Evolutionary conservation across 495 filamentous ascomycete species (phyloP).

Genomic region (Penicillium ucsense): DNA sequence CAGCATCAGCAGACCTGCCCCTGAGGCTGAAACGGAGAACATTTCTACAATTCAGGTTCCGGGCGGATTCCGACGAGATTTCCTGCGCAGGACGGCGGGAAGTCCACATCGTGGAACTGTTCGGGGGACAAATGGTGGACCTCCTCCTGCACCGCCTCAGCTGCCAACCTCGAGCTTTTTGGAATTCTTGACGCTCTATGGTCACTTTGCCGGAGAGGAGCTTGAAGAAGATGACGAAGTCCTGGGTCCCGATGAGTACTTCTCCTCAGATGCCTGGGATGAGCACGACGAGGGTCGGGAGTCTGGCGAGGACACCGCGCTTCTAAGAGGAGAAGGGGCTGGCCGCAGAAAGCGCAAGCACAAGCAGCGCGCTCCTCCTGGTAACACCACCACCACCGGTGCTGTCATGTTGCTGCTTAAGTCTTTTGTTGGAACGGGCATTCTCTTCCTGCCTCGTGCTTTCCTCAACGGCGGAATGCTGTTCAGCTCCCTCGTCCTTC

Average conservation of each 20-base stretch:
- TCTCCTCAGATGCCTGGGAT: constrained; percentile 56
- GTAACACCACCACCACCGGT: constrained; percentile 59
- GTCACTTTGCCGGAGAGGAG: constrained; percentile 94
- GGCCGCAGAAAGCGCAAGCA: constrained; percentile 58
- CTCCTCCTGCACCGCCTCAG: constrained; percentile 38
- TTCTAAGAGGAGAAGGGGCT: constrained; percentile 57
- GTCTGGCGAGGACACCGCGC: constrained; percentile 69
- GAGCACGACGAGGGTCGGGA: constrained; percentile 55
- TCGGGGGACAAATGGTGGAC: constrained; percentile 27
- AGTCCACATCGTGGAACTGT: constrained; percentile 46
- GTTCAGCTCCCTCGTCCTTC: constrained; percentile 83
- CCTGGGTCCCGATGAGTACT: constrained; percentile 74
- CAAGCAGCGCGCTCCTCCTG: constrained; percentile 59
- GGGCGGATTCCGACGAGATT: constrained; percentile 88
- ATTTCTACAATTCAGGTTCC: constrained; percentile 84
- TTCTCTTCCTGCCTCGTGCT: constrained; percentile 89
- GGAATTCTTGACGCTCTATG: constrained; percentile 89
- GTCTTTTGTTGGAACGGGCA: constrained; percentile 94
- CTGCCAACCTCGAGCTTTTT: constrained; percentile 85
- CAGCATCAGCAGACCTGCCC: constrained; percentile 61
- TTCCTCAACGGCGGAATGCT: constrained; percentile 95
- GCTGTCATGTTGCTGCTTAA: constrained; percentile 82
- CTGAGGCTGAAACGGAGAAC: constrained; percentile 68
- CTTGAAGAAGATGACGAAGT: constrained; percentile 93
- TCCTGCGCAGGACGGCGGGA: constrained; percentile 56